A percentile compares a stretch with the other conserved stretches of the same genome.
Evolutionary conservation across 257 asterid genomes (phyloP).

Genomic region (Jacaranda copaia): DNA sequence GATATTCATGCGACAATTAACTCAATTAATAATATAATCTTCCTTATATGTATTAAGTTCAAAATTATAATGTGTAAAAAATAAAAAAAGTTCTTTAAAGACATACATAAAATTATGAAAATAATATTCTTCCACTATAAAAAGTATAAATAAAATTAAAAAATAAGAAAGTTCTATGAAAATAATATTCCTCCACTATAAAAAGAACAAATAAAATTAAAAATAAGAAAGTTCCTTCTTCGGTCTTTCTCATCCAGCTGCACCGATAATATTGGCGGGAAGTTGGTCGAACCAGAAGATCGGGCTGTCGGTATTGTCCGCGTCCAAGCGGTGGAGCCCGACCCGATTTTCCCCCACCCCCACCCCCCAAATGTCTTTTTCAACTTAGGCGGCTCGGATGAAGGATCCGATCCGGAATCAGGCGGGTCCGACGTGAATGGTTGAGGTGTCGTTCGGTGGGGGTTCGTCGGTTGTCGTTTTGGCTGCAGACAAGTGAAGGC

Average conservation of each 20-base stretch:
- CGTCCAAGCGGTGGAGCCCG: not conserved
- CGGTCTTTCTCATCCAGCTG: not conserved
- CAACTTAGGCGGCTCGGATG: not conserved
- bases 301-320: constrained; percentile 1
- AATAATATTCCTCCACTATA: not conserved
- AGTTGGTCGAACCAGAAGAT: not conserved
- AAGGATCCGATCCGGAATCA: not conserved
- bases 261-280: not conserved
- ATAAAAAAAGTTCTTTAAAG: no score
- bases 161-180: no score
- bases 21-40: no score
- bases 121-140: no score
- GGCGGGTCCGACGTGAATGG: not conserved
- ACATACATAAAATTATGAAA: no score
- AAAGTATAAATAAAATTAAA: no score
- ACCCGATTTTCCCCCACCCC: no score
- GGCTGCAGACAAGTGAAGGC: constrained; percentile 11
- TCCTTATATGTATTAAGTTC: no score
- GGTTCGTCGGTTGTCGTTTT: constrained; percentile 34
- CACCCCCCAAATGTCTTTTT: not conserved
- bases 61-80: no score
- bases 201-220: not conserved
- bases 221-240: not conserved
- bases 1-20: no score
- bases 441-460: constrained; percentile 21